phyloP scores from a whole-genome alignment of 495 filamentous ascomycete genomes.

The Aspergillus sclerotiicarbonarius region DNA sequence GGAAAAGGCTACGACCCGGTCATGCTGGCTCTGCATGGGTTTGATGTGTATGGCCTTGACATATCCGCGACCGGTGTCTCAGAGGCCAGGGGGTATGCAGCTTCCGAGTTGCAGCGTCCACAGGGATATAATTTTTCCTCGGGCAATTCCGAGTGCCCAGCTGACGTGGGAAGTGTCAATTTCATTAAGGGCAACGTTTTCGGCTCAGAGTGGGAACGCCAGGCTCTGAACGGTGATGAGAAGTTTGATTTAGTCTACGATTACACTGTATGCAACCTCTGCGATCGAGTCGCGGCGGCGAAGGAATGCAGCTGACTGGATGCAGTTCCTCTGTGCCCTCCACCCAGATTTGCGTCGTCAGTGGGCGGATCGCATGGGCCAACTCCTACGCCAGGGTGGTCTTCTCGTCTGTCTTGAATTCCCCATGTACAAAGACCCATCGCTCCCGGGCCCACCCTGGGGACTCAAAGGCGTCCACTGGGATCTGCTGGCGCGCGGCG shows the following conservation, averaged over 20 bases:
- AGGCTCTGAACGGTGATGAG: constrained; percentile 21
- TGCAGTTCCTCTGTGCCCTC: constrained; percentile 44
- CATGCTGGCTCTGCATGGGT: constrained; percentile 32
- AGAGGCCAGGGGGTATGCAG: constrained; percentile 21
- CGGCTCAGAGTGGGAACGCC: constrained; percentile 44
- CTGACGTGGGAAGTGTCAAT: constrained; percentile 26
- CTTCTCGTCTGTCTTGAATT: constrained; percentile 45
- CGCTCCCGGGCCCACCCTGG: constrained; percentile 38
- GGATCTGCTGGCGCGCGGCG: constrained; percentile 23
- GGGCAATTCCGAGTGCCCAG: neutral
- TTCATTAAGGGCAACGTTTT: constrained; percentile 68
- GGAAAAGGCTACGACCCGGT: constrained; percentile 34
- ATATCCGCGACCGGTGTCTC: constrained; percentile 25
- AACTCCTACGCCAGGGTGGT: constrained; percentile 27
- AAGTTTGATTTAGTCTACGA: constrained; percentile 75
- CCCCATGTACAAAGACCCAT: constrained; percentile 38
- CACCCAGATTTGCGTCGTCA: constrained; percentile 31
- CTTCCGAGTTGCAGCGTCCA: constrained; percentile 14
- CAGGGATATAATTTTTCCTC: constrained; percentile 21
- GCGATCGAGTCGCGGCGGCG: neutral
- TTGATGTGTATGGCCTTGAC: constrained; percentile 27
- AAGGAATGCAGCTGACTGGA: neutral
- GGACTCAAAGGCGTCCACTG: constrained; percentile 36
- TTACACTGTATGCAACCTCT: constrained; percentile 57
- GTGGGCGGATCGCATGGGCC: constrained; percentile 36